Base-by-base conservation (phyloP, 306 rosid genomes). In the Cucumis melo region DNA sequence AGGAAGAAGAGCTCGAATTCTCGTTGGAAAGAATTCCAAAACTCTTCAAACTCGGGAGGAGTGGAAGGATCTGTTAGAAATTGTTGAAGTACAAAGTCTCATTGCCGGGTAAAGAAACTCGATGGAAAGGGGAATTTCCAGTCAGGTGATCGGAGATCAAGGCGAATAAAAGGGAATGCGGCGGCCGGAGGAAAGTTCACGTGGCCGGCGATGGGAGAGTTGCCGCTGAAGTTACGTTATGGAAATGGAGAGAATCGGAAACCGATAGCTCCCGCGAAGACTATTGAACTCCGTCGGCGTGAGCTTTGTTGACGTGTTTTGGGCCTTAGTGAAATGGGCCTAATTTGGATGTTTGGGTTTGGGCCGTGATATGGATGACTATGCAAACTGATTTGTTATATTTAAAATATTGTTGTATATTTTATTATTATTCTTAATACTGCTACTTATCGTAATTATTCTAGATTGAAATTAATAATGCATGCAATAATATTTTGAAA, bases 1-100 rank as follows among this genome's bases (percentile, higher is more conserved):
- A n/a, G 53, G 46, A 50, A 42, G 23, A 77, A 53, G 60, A 77
- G 80, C 73, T 75, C 36, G n/a, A 78, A 82, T 79, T 79, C 79
- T 15, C 59, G 57, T 64, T 60, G 24, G 17, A 57, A 39, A 76
- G 50, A 76, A 58, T 36, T 62, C 41, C 16, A 17, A 38, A 39
- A 32, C 50, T 55, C 51, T 74, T 34, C 66, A n/a, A 57, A 55
- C 50, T 57, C 36, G 21, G 53, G 32, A 46, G 53, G 51, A 55
- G 66, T 34, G 32, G 20, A 32, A 12, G 29, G 78, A 55, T 74
- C 78, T 34, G 13, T 20, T 21, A 41, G 29, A 54, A 20, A 27
- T 50, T 53, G 66, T 16, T 54, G 36, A 56, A n/a, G 63, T 21
- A 54, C 36, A 56, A 34, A 34, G 6, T 55, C 67, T 67, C 81